Evolutionary conservation across 2,329 filamentous ascomycete genomes (phyloP).

Genomic region (Trichophaea hybrida): DNA sequence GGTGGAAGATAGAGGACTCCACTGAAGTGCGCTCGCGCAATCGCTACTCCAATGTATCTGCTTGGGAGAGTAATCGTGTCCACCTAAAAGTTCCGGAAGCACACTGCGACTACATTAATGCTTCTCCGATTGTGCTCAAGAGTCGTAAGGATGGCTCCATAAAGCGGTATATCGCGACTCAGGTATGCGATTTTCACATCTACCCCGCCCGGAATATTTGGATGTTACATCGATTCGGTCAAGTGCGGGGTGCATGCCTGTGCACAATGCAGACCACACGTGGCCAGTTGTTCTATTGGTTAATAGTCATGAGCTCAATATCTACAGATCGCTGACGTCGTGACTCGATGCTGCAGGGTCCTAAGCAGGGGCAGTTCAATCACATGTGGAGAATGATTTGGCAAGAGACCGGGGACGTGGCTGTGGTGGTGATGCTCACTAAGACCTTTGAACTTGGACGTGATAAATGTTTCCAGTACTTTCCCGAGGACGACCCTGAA

Average conservation of each 20-base stretch:
- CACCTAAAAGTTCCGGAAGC: constrained; percentile 62
- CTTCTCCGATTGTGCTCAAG: constrained; percentile 51
- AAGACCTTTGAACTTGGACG: constrained; percentile 63
- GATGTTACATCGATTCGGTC: neutral
- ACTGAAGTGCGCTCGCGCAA: constrained; percentile 32
- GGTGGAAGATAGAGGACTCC: constrained; percentile 22
- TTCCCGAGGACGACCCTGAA: constrained; percentile 47
- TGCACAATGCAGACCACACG: neutral
- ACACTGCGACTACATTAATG: constrained; percentile 67
- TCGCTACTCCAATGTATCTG: constrained; percentile 78
- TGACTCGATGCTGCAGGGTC: constrained; percentile 41
- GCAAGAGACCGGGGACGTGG: constrained; percentile 58
- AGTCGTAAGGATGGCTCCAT: constrained; percentile 39
- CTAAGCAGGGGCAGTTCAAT: constrained; percentile 57
- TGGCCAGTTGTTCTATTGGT: neutral
- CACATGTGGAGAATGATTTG: constrained; percentile 96
- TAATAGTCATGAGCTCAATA: neutral
- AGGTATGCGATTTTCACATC: constrained; percentile 34
- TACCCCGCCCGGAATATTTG: neutral
- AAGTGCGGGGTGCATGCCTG: neutral
- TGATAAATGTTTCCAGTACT: constrained; percentile 85
- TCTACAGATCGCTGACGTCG: neutral
- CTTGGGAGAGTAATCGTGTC: constrained; percentile 76
- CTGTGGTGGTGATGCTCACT: constrained; percentile 87
- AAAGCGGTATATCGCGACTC: constrained; percentile 72